Conservation (phyloP, 495 filamentous ascomycete genomes). For the Annulohypoxylon bovei region DNA sequence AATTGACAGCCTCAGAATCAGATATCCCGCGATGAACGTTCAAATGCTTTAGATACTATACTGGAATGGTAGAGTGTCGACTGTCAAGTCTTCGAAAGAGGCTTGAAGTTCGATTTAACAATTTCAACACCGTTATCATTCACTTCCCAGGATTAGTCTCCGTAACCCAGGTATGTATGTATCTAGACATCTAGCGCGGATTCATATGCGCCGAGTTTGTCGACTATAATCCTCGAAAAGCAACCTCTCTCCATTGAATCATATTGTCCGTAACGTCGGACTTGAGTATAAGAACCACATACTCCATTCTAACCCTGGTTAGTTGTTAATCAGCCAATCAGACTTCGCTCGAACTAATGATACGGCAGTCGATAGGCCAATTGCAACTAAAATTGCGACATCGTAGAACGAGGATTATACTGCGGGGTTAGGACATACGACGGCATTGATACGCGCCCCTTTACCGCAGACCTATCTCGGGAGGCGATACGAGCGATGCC, state of each 20-base stretch:
- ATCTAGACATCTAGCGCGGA: neutral
- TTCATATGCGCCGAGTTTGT: neutral
- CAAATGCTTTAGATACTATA: too few species aligned
- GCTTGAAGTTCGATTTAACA: neutral
- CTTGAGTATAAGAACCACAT: neutral
- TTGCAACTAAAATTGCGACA: neutral
- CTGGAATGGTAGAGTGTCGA: neutral
- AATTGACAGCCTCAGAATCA: too few species aligned
- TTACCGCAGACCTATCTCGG: neutral
- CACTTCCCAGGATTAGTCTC: neutral
- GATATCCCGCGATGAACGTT: too few species aligned
- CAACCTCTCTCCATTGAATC: neutral
- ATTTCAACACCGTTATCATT: neutral
- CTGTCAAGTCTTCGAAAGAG: too few species aligned
- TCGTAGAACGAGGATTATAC: neutral
- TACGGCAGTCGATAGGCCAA: conserved; percentile 18
- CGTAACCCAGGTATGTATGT: too few species aligned
- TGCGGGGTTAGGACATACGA: conserved; percentile 26
- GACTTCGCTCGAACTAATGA: conserved; percentile 11
- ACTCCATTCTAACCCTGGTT: neutral
- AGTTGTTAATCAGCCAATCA: conserved; percentile 19
- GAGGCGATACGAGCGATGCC: conserved; percentile 3
- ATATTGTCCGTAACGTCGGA: neutral
- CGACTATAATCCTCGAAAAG: neutral
- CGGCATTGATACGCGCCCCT: conserved; percentile 12